These are phyloP conservation scores for Globisporangium irregulare DNA, from an alignment of 352 stramenopile species.

Conservation along the genomic window DNA sequence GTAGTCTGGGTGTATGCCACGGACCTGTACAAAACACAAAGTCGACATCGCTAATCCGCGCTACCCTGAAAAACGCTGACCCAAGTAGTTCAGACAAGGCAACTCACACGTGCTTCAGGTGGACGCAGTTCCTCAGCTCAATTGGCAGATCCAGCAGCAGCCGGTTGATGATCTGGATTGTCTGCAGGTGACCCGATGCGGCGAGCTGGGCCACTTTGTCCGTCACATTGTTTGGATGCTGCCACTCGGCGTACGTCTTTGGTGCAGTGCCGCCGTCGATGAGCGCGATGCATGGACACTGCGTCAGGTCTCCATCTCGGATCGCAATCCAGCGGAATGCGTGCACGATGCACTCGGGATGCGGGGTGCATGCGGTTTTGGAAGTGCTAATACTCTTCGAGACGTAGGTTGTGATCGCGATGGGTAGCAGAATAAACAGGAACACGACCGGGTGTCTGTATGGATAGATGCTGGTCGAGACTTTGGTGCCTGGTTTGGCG, in stretches of 20 bases:
- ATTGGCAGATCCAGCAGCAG: conserved; percentile 20
- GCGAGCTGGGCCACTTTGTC: conserved; percentile 22
- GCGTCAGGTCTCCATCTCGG: neutral
- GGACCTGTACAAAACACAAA: neutral
- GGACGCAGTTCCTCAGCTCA: conserved; percentile 18
- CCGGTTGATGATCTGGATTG: conserved; percentile 32
- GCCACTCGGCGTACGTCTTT: conserved; percentile 23
- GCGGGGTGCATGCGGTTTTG: neutral
- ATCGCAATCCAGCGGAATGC: conserved; percentile 2
- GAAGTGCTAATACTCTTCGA: conserved; percentile 10
- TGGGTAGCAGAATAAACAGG: neutral
- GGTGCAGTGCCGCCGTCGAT: conserved; percentile 20
- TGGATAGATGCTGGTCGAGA: neutral
- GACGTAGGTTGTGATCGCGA: neutral
- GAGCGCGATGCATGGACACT: conserved; percentile 33
- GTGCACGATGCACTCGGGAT: conserved; percentile 15
- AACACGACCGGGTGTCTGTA: conserved; percentile 13
- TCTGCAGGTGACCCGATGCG: conserved; percentile 23
- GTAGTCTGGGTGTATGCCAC: neutral
- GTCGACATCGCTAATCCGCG: neutral
- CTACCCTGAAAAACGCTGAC: neutral
- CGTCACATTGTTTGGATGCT: conserved; percentile 15
- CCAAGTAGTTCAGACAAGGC: neutral
- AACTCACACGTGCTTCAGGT: conserved; percentile 28
- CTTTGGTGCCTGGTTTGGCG: neutral